These are phyloP conservation scores for Sutorius australiensis DNA, from an alignment of 768 basidiomycete genomes.

Conservation along the genomic window DNA sequence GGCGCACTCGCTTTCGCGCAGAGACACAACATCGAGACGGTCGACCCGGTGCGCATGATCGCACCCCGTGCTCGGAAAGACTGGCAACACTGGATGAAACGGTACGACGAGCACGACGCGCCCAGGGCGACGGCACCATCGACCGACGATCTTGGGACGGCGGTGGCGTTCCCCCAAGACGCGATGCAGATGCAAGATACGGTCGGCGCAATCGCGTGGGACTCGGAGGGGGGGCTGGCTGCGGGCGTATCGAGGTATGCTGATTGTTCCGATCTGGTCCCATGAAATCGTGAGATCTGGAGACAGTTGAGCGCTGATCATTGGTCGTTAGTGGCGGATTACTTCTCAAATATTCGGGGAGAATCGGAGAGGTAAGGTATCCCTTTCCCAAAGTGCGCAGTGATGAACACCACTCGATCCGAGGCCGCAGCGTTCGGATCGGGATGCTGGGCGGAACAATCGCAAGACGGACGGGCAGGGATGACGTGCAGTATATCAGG, in stretches of 20 bases:
- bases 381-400: not conserved
- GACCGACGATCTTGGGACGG: constrained; percentile 10
- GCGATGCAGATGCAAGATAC: constrained; percentile 71
- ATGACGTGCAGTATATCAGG: constrained; percentile 72
- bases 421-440: constrained; percentile 72
- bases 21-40: constrained; percentile 26
- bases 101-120: constrained; percentile 27
- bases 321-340: constrained; percentile 59
- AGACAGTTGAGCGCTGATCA: not conserved
- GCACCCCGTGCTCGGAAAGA: constrained; percentile 44
- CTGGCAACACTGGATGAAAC: constrained; percentile 60
- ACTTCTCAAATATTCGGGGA: constrained; percentile 69
- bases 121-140: not conserved
- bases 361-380: constrained; percentile 64
- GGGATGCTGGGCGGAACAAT: constrained; percentile 67
- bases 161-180: constrained; percentile 20
- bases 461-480: constrained; percentile 23
- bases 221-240: constrained; percentile 43
- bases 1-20: constrained; percentile 61
- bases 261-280: not conserved
- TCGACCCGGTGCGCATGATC: constrained; percentile 46
- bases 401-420: not conserved
- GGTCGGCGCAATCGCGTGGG: constrained; percentile 71
- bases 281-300: not conserved
- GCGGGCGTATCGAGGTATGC: constrained; percentile 74